phyloP scores from a whole-genome alignment of 1,284 basidiomycete species.

The Mycosarcoma maydis region DNA sequence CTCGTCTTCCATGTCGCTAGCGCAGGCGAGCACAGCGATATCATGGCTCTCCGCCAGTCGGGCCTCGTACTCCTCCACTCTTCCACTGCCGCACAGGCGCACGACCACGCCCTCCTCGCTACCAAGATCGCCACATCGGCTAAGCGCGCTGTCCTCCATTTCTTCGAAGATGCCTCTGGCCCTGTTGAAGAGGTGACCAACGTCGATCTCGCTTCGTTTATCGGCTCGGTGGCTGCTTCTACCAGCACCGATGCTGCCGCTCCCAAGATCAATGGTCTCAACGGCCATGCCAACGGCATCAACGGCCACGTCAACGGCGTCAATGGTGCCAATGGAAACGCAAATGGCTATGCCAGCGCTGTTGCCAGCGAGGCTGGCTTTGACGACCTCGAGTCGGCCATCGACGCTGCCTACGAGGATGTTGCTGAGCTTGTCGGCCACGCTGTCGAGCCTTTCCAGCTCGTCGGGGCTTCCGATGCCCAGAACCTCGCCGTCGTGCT shows the following conservation, averaged over 20 bases:
- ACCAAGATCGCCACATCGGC: constrained; percentile 74
- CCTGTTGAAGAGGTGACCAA: constrained; percentile 66
- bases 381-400: constrained; percentile 47
- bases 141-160: constrained; percentile 79
- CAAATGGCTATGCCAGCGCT: constrained; percentile 39
- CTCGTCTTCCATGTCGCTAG: constrained; percentile 59
- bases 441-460: constrained; percentile 55
- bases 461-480: constrained; percentile 49
- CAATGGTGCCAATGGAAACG: constrained; percentile 56
- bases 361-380: constrained; percentile 41
- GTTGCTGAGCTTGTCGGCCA: constrained; percentile 54
- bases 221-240: constrained; percentile 37
- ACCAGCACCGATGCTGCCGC: constrained; percentile 64
- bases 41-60: constrained; percentile 73
- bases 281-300: constrained; percentile 66
- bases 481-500: constrained; percentile 59
- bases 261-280: constrained; percentile 67
- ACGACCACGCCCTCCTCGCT: constrained; percentile 79
- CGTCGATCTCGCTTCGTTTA: constrained; percentile 44
- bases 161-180: constrained; percentile 72
- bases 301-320: constrained; percentile 67
- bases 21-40: constrained; percentile 72
- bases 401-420: constrained; percentile 51
- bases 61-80: constrained; percentile 76
- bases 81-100: constrained; percentile 74